A percentile compares a stretch with the other conserved stretches of the same genome.
phyloP scores from a whole-genome alignment of 2,329 filamentous ascomycete species.

The Fusarium sambucinum region DNA sequence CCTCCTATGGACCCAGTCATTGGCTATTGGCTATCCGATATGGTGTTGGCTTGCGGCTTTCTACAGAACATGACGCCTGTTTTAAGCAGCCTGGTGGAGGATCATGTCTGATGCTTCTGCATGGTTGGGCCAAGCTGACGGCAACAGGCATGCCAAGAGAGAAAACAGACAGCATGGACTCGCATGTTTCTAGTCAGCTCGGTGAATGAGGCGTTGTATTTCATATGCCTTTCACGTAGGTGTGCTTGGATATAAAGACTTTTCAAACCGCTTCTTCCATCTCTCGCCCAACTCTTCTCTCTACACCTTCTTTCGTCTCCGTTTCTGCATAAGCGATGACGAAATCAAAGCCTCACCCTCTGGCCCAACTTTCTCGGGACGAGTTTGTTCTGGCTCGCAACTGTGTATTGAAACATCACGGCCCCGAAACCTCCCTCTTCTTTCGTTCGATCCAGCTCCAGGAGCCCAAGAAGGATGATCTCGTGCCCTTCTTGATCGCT shows the following conservation, averaged over 20 bases:
- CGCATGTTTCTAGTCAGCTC: background rate
- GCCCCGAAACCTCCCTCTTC: constrained; percentile 45
- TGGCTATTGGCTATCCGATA: background rate
- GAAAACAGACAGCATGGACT: background rate
- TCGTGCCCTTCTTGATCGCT: constrained; percentile 68
- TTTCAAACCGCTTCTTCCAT: background rate
- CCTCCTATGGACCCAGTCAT: background rate
- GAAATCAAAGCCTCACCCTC: constrained; percentile 55
- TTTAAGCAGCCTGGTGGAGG: background rate
- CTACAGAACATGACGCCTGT: background rate
- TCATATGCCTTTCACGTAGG: background rate
- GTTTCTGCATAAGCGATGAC: background rate
- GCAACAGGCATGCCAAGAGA: background rate
- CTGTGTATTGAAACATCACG: constrained; percentile 54
- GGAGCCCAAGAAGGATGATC: constrained; percentile 70
- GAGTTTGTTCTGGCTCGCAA: constrained; percentile 64
- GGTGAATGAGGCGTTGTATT: background rate
- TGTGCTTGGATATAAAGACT: background rate
- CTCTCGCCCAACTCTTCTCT: background rate
- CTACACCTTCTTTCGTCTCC: background rate
- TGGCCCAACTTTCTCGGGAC: constrained; percentile 62
- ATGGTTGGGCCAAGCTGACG: background rate
- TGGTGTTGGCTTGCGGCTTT: background rate
- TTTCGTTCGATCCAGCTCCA: constrained; percentile 71
- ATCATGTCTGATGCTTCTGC: background rate